Conservation (phyloP, 495 filamentous ascomycete species). For the Penicillium alfredii region DNA sequence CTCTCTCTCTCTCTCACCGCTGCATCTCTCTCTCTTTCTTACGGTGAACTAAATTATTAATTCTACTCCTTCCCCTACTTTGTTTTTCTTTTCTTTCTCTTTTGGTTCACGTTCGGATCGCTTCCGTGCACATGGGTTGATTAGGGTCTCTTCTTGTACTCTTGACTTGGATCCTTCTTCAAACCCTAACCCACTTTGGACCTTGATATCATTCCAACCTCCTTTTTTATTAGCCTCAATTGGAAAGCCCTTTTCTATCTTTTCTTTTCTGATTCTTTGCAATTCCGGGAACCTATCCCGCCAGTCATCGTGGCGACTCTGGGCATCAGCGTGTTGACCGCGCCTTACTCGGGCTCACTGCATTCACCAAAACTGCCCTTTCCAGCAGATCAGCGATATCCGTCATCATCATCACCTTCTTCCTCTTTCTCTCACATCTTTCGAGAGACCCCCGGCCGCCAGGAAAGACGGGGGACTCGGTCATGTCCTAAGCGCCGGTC, state of each 20-base stretch:
- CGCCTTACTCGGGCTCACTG: constrained; percentile 20
- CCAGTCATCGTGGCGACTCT: constrained; percentile 40
- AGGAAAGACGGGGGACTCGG: constrained; percentile 37
- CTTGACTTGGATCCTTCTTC: not conserved
- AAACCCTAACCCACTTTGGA: too few relatives aligned
- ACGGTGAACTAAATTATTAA: constrained; percentile 1
- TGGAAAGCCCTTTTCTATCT: constrained; percentile 4
- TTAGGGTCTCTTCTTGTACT: not conserved
- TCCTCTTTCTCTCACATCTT: constrained; percentile 36
- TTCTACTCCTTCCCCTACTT: not conserved
- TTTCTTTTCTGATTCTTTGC: too few relatives aligned
- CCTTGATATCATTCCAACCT: too few relatives aligned
- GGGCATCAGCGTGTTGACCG: constrained; percentile 35
- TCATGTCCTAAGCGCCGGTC: constrained; percentile 39
- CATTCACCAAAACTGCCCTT: constrained; percentile 30
- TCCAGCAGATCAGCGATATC: constrained; percentile 26
- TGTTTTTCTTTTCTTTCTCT: too few relatives aligned
- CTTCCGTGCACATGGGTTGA: too few relatives aligned
- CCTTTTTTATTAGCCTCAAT: too few relatives aligned
- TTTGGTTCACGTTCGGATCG: too few relatives aligned
- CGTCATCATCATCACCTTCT: constrained; percentile 24
- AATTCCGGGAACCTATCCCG: too few relatives aligned
- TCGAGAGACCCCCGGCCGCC: constrained; percentile 31
- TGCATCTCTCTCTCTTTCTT: constrained; percentile 12
- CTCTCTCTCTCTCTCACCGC: constrained; percentile 18